Percentiles rank a stretch among this genome's conserved stretches.
Conservation (phyloP, 208 protist genomes). For the Crithidia thermophila region DNA sequence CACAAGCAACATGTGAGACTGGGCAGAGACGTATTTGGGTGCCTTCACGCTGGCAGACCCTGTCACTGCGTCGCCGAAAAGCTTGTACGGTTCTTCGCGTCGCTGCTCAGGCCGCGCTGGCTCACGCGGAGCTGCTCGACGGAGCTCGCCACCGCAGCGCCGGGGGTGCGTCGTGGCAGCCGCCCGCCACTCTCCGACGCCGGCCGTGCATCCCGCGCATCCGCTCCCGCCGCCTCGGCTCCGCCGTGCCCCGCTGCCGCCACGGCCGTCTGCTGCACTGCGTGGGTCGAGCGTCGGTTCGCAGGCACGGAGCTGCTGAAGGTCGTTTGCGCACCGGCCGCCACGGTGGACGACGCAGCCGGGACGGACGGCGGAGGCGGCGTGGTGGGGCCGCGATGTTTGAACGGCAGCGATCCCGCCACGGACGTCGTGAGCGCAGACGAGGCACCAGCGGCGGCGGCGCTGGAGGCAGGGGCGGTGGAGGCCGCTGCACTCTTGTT, state of each 20-base stretch:
- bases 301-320: constrained; percentile 18
- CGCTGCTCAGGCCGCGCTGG: constrained; percentile 5
- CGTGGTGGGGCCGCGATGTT: not conserved
- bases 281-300: not conserved
- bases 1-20: too few species aligned
- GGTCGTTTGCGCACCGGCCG: not conserved
- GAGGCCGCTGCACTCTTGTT: not conserved
- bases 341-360: not conserved
- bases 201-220: not conserved
- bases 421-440: not conserved
- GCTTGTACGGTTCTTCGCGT: not conserved
- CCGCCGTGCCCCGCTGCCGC: not conserved
- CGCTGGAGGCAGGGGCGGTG: not conserved
- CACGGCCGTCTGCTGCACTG: not conserved
- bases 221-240: not conserved
- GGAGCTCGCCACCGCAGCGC: not conserved
- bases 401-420: not conserved
- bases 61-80: constrained; percentile 8
- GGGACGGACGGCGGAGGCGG: not conserved
- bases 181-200: not conserved
- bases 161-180: not conserved
- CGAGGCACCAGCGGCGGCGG: constrained; percentile 11
- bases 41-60: too few species aligned
- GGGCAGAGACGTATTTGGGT: too few species aligned
- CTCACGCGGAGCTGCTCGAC: constrained; percentile 24